Evolutionary conservation across 108 stramenopile species (phyloP).

Genomic region (Schizochytrium sp.): DNA sequence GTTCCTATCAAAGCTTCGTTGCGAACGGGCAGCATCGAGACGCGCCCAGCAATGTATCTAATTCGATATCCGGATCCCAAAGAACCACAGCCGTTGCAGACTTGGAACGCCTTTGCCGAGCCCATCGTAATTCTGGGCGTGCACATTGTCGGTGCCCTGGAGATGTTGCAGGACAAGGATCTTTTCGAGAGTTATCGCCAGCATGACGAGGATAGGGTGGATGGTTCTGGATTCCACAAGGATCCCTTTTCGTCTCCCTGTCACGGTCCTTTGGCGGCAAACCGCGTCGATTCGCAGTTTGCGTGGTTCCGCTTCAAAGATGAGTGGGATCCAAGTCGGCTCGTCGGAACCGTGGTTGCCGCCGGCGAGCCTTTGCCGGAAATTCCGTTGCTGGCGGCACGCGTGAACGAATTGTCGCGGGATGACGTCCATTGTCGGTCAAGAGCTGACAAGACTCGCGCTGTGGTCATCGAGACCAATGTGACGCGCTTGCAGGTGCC

Average conservation of each 20-base stretch:
- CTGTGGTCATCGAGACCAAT: not conserved
- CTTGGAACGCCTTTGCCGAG: not conserved
- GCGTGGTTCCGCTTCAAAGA: not conserved
- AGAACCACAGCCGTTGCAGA: not conserved
- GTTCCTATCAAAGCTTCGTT: not conserved
- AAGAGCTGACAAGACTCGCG: not conserved
- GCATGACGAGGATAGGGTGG: no score
- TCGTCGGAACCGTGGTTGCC: not conserved
- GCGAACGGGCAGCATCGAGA: not conserved
- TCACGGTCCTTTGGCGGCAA: no score
- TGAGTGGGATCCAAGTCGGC: not conserved
- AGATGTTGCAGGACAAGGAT: not conserved
- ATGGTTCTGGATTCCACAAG: no score
- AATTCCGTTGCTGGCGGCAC: not conserved
- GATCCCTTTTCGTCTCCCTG: no score
- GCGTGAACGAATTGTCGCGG: not conserved
- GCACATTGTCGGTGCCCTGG: not conserved
- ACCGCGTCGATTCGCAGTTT: not conserved
- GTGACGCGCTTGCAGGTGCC: not conserved
- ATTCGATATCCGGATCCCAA: not conserved
- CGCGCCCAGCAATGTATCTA: not conserved
- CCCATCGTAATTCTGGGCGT: not conserved
- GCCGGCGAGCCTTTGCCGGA: not conserved
- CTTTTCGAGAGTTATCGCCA: no score
- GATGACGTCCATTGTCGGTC: not conserved